Percentiles rank a stretch among this genome's conserved stretches.
phyloP scores from a whole-genome alignment of 1,284 basidiomycete species.

The Meripilus lineatus region DNA sequence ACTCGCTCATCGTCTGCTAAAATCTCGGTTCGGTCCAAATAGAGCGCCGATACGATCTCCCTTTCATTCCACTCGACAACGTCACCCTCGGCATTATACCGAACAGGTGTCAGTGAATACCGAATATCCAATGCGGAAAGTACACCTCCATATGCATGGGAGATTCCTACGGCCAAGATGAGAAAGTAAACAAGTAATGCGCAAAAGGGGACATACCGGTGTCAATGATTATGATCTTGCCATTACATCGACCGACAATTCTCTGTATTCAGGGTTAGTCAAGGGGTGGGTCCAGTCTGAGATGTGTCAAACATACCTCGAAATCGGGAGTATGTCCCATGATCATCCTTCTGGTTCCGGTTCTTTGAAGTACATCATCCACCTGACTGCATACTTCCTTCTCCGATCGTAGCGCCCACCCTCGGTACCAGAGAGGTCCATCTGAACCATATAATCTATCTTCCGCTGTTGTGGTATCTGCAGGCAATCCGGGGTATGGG shows the following conservation, averaged over 20 bases:
- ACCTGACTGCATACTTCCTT: constrained; percentile 67
- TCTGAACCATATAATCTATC: constrained; percentile 65
- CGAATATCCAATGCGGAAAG: constrained; percentile 83
- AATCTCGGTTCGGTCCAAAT: constrained; percentile 51
- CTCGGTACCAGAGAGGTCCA: constrained; percentile 89
- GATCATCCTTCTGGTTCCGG: constrained; percentile 80
- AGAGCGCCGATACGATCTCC: constrained; percentile 78
- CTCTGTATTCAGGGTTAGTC: constrained; percentile 32
- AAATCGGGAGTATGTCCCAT: constrained; percentile 96
- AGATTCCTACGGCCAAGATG: constrained; percentile 71
- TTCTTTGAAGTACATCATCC: constrained; percentile 61
- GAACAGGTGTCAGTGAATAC: constrained; percentile 65
- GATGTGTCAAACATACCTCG: constrained; percentile 39
- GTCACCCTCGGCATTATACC: constrained; percentile 17
- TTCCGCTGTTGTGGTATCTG: constrained; percentile 62
- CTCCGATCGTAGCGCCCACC: constrained; percentile 77
- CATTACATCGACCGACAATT: constrained; percentile 79
- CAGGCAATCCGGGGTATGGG: constrained; percentile 74
- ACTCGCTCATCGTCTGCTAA: constrained; percentile 47
- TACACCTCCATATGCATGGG: constrained; percentile 89
- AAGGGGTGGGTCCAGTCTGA: neutral
- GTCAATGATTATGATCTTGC: constrained; percentile 90
- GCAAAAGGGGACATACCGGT: too few relatives aligned
- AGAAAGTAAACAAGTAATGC: too few relatives aligned
- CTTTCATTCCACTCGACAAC: constrained; percentile 61